Evolutionary conservation across 148 eudicot species (phyloP), one percentile per base, ranked within the genome.

Genomic region (Vaccinium corymbosum): DNA sequence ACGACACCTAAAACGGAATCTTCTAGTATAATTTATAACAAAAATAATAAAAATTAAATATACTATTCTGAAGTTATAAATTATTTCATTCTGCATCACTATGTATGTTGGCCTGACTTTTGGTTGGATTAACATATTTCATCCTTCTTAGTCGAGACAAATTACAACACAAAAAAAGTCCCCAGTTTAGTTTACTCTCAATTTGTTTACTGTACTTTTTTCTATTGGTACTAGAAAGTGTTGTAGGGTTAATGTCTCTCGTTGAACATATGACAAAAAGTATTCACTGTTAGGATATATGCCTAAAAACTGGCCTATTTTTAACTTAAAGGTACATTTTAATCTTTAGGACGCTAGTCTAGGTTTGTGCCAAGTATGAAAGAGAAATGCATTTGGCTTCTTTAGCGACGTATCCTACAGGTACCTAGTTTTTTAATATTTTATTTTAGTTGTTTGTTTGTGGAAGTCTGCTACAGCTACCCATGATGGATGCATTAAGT

Each of bases 401-500:
- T 72, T 72, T 72, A 72, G 48, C 50, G 49, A 35, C 42, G 2
- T 72, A 72, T 72, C 49, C 76, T 42, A 68, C 73, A 68, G 73
- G 73, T 68, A 25, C 73, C 42, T 68, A 29, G 35, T 68, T 68
- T 64, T 64, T 64, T 22, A n/a, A n/a, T 27, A 68, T 5, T 27
- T 27, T 27, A 29, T 27, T 29, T 68, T 68, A 29, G 42, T 68
- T 68, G 73, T 25, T 68, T 22, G 73, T 68, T 68, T 68, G 73
- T 68, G 38, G 17, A 27, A 68, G 73, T 68, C 73, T 29, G 73
- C 32, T 29, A 68, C 38, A 27, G 38, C 73, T 72, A 38, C 48
- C 48, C 79, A 49, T 76, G 57, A 53, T 53, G 64, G 48, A 20
- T 80, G 82, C 70, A 29, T 52, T 35, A 51, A 25, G 81, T 52